A percentile compares a stretch with the other conserved stretches of the same genome.
These are phyloP conservation scores for Paecilomyces dactylethromorphus DNA, from an alignment of 2,329 filamentous ascomycete genomes.

Conservation along the genomic window DNA sequence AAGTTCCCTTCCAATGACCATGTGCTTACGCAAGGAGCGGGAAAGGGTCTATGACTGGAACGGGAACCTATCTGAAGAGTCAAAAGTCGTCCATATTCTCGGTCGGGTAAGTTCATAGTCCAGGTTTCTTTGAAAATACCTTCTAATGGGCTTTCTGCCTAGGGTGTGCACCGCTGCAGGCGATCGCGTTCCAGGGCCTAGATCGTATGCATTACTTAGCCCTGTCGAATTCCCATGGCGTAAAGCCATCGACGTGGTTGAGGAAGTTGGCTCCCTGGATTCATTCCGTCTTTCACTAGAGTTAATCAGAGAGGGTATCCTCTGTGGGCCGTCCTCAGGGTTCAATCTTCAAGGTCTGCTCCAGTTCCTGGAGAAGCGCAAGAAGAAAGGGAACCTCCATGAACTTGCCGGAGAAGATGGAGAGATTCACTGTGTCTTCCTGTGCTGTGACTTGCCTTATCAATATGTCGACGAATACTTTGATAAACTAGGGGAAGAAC, in stretches of 20 bases:
- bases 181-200: constrained; percentile 53
- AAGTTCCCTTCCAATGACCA: neutral
- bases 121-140: constrained; percentile 19
- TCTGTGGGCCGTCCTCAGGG: constrained; percentile 57
- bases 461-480: constrained; percentile 59
- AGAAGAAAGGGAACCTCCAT: constrained; percentile 37
- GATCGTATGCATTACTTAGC: constrained; percentile 45
- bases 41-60: constrained; percentile 42
- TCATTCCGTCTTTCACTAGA: constrained; percentile 49
- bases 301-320: constrained; percentile 51
- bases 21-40: neutral
- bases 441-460: constrained; percentile 59
- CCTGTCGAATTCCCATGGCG: constrained; percentile 55
- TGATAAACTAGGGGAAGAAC: constrained; percentile 43
- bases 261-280: constrained; percentile 50
- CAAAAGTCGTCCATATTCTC: constrained; percentile 35
- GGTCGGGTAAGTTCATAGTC: constrained; percentile 8
- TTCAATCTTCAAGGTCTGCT: constrained; percentile 51
- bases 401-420: constrained; percentile 42
- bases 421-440: constrained; percentile 49
- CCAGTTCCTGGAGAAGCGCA: constrained; percentile 45
- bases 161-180: constrained; percentile 53
- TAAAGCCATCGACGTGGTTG: constrained; percentile 48
- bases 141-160: constrained; percentile 14
- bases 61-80: constrained; percentile 45